phyloP scores from a whole-genome alignment of 2,329 filamentous ascomycete genomes.

The Fusarium sp. region DNA sequence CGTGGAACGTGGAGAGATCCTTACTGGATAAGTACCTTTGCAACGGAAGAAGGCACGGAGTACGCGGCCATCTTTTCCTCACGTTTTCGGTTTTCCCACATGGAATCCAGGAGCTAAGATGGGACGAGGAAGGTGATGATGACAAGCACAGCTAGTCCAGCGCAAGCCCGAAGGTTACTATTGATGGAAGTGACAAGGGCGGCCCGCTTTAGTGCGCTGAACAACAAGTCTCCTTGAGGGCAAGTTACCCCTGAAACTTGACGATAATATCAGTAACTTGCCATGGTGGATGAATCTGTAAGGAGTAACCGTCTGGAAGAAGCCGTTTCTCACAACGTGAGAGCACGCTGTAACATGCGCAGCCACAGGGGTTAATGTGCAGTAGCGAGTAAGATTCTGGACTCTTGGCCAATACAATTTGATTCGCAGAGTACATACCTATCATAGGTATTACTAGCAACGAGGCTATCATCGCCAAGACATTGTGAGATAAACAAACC shows the following conservation, averaged over 20 bases:
- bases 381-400: not conserved
- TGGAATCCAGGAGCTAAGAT: not conserved
- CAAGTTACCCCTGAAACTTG: conserved; percentile 27
- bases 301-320: conserved; percentile 4
- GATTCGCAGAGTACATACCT: too few species aligned
- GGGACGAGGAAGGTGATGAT: conserved; percentile 8
- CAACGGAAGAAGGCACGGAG: conserved; percentile 24
- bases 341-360: conserved; percentile 8
- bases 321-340: conserved; percentile 5
- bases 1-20: conserved; percentile 35
- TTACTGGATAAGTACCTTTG: conserved; percentile 7
- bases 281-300: not conserved
- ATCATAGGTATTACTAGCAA: not conserved
- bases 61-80: conserved; percentile 10
- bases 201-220: not conserved
- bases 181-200: conserved; percentile 22
- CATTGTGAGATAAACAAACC: not conserved
- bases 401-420: not conserved
- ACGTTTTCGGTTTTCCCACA: not conserved
- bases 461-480: conserved; percentile 12
- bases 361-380: conserved; percentile 20
- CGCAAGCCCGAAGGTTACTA: conserved; percentile 7
- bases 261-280: conserved; percentile 15
- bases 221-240: conserved; percentile 12
- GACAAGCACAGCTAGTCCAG: not conserved